Evolutionary conservation across 495 filamentous ascomycete genomes (phyloP), one percentile per base, ranked within the genome.

Genomic region (Penicillium robsamsonii): DNA sequence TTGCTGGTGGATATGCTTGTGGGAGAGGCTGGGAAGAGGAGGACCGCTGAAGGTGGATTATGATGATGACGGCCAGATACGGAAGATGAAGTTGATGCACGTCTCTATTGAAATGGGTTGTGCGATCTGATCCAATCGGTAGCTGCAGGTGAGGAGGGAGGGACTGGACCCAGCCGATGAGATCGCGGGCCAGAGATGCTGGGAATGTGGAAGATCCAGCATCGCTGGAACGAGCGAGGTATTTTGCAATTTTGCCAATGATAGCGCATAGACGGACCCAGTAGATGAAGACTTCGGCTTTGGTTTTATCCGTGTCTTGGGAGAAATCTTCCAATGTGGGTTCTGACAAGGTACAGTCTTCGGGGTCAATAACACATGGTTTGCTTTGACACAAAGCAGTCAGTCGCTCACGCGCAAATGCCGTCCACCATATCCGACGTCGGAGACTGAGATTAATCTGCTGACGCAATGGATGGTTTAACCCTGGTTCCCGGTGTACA

Each of bases 371-470:
- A 15, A 72, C 60, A 37, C 68, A 67, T 15, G 71, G 71, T 17
- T 69, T 69, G 49, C 50, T 60, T 59, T 74, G 71, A 37, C 69
- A 72, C 9, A 74, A 51, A 0, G 71, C 68, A 1, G 71, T 74
- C 20, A 74, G 54, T 12, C 71, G 68, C 51, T 74, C 71, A 24
- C 71, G 67, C 0, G 71, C 69, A 49, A 74, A 74, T 20, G 64
- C 66, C 2, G 69, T 72, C 69, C 69, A 74, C 70, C 71, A 74
- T 52, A 74, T 72, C 13, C 70, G 58, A 4, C 69, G 63, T 27
- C 69, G 61, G 6, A 71, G 56, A 33, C 67, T 59, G 20, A 62
- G 46, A 31, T 70, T 49, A 30, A 70, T 48, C 10, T 47, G 54
- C n/a, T 58, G 53, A 8, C 57, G 57, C 8, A 60, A 47, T 13